Percentiles rank a stretch among this genome's conserved stretches.
phyloP scores from a whole-genome alignment of 768 basidiomycete species.

The Suillus cothurnatus region DNA sequence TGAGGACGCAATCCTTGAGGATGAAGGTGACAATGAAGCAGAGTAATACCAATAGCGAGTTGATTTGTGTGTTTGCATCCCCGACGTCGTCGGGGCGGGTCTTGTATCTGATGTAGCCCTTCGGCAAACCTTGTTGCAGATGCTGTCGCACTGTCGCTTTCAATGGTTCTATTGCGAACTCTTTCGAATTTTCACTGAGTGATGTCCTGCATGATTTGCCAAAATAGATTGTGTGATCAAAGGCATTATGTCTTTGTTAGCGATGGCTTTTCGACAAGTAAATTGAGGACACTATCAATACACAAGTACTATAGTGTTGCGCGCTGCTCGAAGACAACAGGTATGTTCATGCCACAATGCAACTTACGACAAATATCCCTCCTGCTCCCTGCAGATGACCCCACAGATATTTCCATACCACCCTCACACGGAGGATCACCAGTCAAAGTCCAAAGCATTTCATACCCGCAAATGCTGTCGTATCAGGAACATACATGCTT shows the following conservation, averaged over 20 bases:
- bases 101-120: not conserved
- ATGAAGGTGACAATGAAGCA: constrained; percentile 9
- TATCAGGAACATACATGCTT: not conserved
- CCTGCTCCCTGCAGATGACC: not conserved
- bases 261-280: not conserved
- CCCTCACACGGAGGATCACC: not conserved
- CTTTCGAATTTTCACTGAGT: not conserved
- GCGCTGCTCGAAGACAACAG: not conserved
- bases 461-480: not conserved
- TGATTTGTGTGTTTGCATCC: not conserved
- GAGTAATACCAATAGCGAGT: constrained; percentile 13
- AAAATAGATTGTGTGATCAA: not conserved
- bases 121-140: not conserved
- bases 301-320: not conserved
- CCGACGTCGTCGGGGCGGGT: not conserved
- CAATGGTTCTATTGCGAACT: not conserved
- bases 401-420: not conserved
- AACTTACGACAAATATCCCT: not conserved
- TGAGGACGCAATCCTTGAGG: constrained; percentile 11
- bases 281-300: not conserved
- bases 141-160: not conserved
- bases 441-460: not conserved
- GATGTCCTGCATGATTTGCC: not conserved
- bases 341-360: not conserved
- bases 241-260: not conserved